phyloP scores from a whole-genome alignment of 306 rosid species.

The Glycyrrhiza uralensis region DNA sequence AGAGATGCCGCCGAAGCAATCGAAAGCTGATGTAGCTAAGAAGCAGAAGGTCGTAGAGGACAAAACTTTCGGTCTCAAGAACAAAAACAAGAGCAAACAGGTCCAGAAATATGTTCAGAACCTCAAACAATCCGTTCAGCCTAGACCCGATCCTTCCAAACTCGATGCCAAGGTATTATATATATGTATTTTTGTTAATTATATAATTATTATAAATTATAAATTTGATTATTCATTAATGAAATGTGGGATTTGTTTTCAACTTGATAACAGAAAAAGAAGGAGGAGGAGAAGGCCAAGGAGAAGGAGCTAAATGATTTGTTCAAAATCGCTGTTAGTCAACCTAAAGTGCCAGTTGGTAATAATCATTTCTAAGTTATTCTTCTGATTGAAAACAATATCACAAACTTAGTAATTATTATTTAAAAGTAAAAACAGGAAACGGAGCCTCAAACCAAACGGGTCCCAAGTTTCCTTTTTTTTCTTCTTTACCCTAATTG shows the following conservation, averaged over 20 bases:
- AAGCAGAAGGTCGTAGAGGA: constrained; percentile 96
- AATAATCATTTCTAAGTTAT: constrained; percentile 36
- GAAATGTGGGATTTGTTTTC: background rate
- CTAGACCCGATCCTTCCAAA: constrained; percentile 61
- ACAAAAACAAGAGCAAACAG: constrained; percentile 87
- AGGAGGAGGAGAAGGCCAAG: constrained; percentile 91
- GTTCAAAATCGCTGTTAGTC: constrained; percentile 89
- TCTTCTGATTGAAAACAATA: too few species aligned
- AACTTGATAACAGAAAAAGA: constrained; percentile 66
- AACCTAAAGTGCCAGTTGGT: constrained; percentile 93
- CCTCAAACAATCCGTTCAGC: constrained; percentile 70
- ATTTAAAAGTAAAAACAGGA: too few species aligned
- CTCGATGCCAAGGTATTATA: constrained; percentile 61
- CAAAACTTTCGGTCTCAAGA: constrained; percentile 93
- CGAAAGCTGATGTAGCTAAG: constrained; percentile 82
- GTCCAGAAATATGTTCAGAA: constrained; percentile 89
- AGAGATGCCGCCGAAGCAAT: constrained; percentile 88
- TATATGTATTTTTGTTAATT: too few species aligned
- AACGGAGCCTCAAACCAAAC: too few species aligned
- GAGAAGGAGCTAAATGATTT: constrained; percentile 92
- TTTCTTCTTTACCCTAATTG: background rate
- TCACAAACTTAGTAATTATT: too few species aligned
- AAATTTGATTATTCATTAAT: background rate
- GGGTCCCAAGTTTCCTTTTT: background rate
- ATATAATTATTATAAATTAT: too few species aligned